Evolutionary conservation across 495 filamentous ascomycete species (phyloP), one percentile per base, ranked within the genome.

Genomic region (Emericellopsis terricola): DNA sequence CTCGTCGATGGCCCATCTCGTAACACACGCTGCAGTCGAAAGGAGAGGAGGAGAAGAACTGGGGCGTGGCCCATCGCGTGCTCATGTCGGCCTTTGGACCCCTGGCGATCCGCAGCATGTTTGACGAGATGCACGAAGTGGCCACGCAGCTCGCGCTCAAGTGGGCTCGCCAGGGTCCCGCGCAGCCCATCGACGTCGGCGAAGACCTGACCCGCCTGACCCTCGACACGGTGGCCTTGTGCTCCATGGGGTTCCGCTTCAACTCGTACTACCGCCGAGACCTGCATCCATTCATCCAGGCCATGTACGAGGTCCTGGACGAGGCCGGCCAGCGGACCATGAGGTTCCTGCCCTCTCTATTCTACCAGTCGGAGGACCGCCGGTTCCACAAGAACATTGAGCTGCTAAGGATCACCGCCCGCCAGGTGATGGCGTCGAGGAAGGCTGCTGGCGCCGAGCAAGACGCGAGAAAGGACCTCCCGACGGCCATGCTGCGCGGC

Each of bases 161-260:
- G 52, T 85, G 76, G 75, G 77, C 73, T 11, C 68, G 78, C 18
- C 61, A 68, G 38, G 79, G 78, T 0, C 49, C 69, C 0, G 43
- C 55, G 2, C 41, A 60, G 13, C 53, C 62, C 13, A 79, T 84
- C 41, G 50, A 53, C 17, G 68, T 69, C 1, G 62, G 69, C 0
- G 76, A 76, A n/a, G 76, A 83, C 48, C 81, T 85, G 38, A 84
- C 80, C 2, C 68, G 77, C 8, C 50, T 86, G 26, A 75, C 76
- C 2, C 60, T 86, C 9, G 78, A 86, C 41, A 76, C 75, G 0
- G 68, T 84, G 15, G 73, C 74, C 3, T 60, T 84, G 9, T 81
- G 75, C 43, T 55, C 78, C 0, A 81, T 85, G 76, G 71, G 68
- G 19, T 74, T 61, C 28, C 69, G 79, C 13, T 85, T 84, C 59